phyloP scores from a whole-genome alignment of 257 asterid genomes.

The Salvia hispanica region DNA sequence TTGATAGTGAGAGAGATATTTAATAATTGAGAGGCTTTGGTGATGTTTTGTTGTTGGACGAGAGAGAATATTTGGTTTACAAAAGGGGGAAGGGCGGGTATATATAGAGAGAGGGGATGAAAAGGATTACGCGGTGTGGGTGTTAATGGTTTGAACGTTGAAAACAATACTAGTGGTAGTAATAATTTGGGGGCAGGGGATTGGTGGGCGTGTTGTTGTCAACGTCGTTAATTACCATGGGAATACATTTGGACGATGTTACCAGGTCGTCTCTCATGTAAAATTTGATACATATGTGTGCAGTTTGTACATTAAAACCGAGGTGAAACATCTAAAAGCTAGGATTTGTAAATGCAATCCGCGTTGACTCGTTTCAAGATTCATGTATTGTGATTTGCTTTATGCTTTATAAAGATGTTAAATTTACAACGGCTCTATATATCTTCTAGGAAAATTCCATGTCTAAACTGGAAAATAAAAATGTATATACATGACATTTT shows the following conservation, averaged over 20 bases:
- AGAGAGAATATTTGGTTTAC: background rate
- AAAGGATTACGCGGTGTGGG: conserved; percentile 17
- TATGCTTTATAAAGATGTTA: too few species aligned
- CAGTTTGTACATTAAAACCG: background rate
- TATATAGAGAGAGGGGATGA: conserved; percentile 13
- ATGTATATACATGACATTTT: too few species aligned
- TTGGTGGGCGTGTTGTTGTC: conserved; percentile 11
- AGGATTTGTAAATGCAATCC: background rate
- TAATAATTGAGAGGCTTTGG: background rate
- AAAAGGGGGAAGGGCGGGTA: background rate
- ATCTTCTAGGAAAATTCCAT: too few species aligned
- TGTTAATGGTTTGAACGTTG: background rate
- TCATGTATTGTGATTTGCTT: background rate
- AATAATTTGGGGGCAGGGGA: conserved; percentile 1
- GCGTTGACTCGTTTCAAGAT: background rate
- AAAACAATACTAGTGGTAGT: background rate
- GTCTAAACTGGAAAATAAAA: too few species aligned
- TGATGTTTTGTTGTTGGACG: background rate
- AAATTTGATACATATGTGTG: background rate
- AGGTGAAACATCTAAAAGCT: background rate
- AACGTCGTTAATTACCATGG: conserved; percentile 27
- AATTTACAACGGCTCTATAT: too few species aligned
- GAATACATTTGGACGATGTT: background rate
- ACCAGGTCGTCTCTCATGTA: conserved; percentile 1
- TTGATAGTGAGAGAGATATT: background rate